Conservation (phyloP, 2,329 filamentous ascomycete species). For the Huntiella omanensis region DNA sequence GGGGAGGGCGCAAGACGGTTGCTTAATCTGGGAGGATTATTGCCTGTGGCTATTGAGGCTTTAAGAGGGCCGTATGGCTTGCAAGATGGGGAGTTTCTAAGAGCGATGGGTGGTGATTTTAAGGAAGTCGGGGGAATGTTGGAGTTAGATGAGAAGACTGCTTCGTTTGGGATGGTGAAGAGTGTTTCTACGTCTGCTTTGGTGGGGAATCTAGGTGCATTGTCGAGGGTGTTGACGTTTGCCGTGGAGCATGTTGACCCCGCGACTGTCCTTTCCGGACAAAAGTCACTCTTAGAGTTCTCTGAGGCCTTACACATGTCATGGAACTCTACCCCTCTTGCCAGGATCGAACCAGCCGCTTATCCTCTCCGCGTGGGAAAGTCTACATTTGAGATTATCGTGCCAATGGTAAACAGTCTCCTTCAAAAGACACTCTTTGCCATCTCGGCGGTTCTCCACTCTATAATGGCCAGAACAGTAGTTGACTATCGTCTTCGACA, state of each 20-base stretch:
- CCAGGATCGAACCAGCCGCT: constrained; percentile 48
- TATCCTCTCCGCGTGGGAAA: constrained; percentile 44
- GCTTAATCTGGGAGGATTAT: constrained; percentile 48
- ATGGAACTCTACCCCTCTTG: constrained; percentile 60
- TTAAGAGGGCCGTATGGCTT: constrained; percentile 57
- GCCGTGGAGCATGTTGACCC: constrained; percentile 36
- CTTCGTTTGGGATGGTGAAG: constrained; percentile 41
- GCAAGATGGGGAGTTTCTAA: constrained; percentile 56
- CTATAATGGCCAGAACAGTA: constrained; percentile 46
- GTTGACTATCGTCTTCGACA: constrained; percentile 26
- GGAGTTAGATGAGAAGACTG: constrained; percentile 42
- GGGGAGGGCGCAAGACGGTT: constrained; percentile 37
- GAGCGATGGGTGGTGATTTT: constrained; percentile 28
- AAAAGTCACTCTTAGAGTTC: constrained; percentile 49
- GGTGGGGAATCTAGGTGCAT: constrained; percentile 45
- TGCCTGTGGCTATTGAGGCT: constrained; percentile 50
- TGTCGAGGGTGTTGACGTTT: constrained; percentile 46
- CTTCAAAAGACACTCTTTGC: constrained; percentile 61
- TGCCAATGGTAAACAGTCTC: constrained; percentile 55
- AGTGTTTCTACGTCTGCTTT: constrained; percentile 41
- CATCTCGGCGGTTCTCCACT: constrained; percentile 53
- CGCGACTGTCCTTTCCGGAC: constrained; percentile 26
- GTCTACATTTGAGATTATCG: constrained; percentile 46
- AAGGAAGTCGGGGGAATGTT: constrained; percentile 28
- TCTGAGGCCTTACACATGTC: constrained; percentile 45